Evolutionary conservation across 345 rosid species (phyloP).

Genomic region (Fremontodendron californicum): DNA sequence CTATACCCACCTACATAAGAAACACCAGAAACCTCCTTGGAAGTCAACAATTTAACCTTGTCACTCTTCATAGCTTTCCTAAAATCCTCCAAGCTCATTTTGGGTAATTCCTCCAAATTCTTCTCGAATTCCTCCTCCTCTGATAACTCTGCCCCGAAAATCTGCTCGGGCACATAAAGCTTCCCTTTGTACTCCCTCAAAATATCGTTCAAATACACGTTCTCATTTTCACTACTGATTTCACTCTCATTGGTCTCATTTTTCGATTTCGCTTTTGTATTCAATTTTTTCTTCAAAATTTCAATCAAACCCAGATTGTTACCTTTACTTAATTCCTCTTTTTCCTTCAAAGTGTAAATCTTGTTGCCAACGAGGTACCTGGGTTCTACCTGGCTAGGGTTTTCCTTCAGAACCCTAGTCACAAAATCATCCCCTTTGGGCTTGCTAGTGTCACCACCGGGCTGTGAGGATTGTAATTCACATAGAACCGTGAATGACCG

Average conservation of each 20-base stretch:
- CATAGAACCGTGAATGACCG: conserved; percentile 52
- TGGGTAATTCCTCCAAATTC: conserved; percentile 58
- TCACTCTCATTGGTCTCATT: conserved; percentile 19
- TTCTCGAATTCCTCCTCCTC: conserved; percentile 75
- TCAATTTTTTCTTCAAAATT: conserved; percentile 39
- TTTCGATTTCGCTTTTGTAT: conserved; percentile 30
- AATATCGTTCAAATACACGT: conserved; percentile 72
- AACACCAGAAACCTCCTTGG: conserved; percentile 46
- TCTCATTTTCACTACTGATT: conserved; percentile 23
- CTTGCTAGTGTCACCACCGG: conserved; percentile 30
- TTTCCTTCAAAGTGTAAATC: conserved; percentile 60
- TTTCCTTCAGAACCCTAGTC: conserved; percentile 65
- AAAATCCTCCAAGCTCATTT: conserved; percentile 69
- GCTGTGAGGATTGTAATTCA: conserved; percentile 33
- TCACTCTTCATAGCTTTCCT: conserved; percentile 55
- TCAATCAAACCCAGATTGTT: conserved; percentile 39
- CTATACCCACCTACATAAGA: conserved; percentile 29
- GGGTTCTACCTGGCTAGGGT: conserved; percentile 83
- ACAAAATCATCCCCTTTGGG: conserved; percentile 52
- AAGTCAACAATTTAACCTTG: conserved; percentile 68
- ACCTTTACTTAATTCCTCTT: conserved; percentile 42
- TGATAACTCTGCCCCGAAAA: conserved; percentile 60
- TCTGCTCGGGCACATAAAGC: conserved; percentile 87
- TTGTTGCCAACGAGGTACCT: conserved; percentile 53
- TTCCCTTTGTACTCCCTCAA: conserved; percentile 80